A percentile compares a stretch with the other conserved stretches of the same genome.
These are phyloP conservation scores for Fusarium sp. DNA, from an alignment of 2,329 filamentous ascomycete genomes.

Conservation along the genomic window DNA sequence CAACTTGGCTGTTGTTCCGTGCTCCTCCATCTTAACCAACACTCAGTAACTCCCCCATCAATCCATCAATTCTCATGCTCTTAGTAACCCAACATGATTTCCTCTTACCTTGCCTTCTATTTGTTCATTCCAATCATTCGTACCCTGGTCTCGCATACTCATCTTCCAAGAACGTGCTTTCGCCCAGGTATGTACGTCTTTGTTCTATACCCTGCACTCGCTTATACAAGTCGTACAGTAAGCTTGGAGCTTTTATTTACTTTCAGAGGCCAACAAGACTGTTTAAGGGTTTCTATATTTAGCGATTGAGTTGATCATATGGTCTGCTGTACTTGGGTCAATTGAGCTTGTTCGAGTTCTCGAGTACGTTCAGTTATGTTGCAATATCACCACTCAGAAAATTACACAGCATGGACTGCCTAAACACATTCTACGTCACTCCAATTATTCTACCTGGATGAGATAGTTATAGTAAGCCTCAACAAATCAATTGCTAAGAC, in stretches of 20 bases:
- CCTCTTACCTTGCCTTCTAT: accelerated
- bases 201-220: not conserved
- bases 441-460: too few relatives aligned
- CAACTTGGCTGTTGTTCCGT: too few relatives aligned
- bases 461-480: too few relatives aligned
- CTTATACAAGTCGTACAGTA: not conserved
- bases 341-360: not conserved
- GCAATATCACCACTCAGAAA: too few relatives aligned
- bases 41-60: not conserved
- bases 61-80: not conserved
- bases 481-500: too few relatives aligned
- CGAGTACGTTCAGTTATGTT: too few relatives aligned
- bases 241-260: not conserved
- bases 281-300: not conserved
- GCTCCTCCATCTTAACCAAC: too few relatives aligned
- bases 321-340: too few relatives aligned
- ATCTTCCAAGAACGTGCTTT: not conserved
- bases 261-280: not conserved
- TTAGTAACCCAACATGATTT: accelerated
- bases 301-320: accelerated
- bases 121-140: not conserved
- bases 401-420: too few relatives aligned
- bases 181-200: not conserved
- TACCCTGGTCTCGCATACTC: not conserved
- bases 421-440: too few relatives aligned